Evolutionary conservation across 257 asterid genomes (phyloP).

Genomic region (Cynanchum wilfordii): DNA sequence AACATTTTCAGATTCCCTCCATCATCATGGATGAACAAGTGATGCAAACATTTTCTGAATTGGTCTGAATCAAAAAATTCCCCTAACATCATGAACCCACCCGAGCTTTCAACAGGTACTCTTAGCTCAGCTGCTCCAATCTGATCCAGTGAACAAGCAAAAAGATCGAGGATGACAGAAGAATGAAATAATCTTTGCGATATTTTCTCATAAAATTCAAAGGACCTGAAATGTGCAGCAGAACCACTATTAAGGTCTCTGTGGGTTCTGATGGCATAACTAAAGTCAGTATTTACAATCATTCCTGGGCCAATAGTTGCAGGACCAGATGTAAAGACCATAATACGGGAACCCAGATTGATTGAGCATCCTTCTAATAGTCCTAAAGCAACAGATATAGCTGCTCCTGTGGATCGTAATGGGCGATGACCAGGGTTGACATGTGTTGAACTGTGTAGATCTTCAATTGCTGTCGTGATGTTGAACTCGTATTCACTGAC

Average conservation of each 20-base stretch:
- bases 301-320: slow-evolving; percentile 87
- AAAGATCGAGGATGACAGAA: slow-evolving; percentile 82
- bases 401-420: slow-evolving; percentile 71
- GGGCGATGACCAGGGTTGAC: slow-evolving; percentile 70
- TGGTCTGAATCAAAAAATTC: slow-evolving; percentile 84
- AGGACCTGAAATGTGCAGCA: slow-evolving; percentile 51
- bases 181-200: slow-evolving; percentile 65
- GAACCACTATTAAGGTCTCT: slow-evolving; percentile 57
- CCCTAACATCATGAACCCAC: slow-evolving; percentile 80
- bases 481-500: slow-evolving; percentile 84
- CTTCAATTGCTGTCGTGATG: slow-evolving; percentile 78
- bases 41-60: slow-evolving; percentile 64
- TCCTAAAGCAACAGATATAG: slow-evolving; percentile 87
- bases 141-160: slow-evolving; percentile 96
- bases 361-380: slow-evolving; percentile 74
- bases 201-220: slow-evolving; percentile 57
- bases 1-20: slow-evolving; percentile 63
- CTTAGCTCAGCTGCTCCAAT: slow-evolving; percentile 90
- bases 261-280: slow-evolving; percentile 64
- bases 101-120: slow-evolving; percentile 64
- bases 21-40: slow-evolving; percentile 52
- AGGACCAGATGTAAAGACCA: slow-evolving; percentile 96
- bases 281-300: slow-evolving; percentile 59
- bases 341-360: slow-evolving; percentile 73
- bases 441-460: slow-evolving; percentile 49